Conservation (phyloP, 108 stramenopile species). For the Skeletonema costatum region DNA sequence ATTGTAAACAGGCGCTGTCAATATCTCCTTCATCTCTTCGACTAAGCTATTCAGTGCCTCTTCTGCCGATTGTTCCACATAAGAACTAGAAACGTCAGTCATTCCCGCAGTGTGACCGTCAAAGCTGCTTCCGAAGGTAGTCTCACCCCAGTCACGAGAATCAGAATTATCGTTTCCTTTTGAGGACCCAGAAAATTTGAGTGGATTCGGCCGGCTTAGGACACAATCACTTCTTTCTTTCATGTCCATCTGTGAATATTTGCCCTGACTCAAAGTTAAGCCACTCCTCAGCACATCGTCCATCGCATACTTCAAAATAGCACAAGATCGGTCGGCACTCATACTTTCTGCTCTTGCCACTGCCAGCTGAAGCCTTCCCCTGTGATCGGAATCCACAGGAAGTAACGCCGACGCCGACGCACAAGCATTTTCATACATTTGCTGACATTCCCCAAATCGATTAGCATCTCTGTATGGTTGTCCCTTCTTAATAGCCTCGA, state of each 20-base stretch:
- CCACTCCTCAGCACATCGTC: constrained; percentile 84
- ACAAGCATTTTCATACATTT: constrained; percentile 77
- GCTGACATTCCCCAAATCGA: constrained; percentile 60
- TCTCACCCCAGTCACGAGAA: constrained; percentile 9
- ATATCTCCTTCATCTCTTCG: constrained; percentile 89
- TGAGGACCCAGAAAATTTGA: background rate
- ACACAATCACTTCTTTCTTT: constrained; percentile 80
- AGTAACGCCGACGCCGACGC: constrained; percentile 70
- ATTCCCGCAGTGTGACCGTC: constrained; percentile 2
- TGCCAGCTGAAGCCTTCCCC: constrained; percentile 79
- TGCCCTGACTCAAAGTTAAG: constrained; percentile 46
- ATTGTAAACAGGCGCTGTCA: constrained; percentile 80
- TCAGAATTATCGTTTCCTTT: background rate
- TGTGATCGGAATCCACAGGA: constrained; percentile 90
- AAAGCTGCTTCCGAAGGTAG: constrained; percentile 23
- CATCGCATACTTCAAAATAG: constrained; percentile 87
- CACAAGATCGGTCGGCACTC: constrained; percentile 78
- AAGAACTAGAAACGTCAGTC: constrained; percentile 16
- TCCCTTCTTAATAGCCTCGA: constrained; percentile 69
- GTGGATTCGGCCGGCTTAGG: constrained; percentile 52
- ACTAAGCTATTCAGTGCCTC: constrained; percentile 74
- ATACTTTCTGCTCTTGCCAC: constrained; percentile 77
- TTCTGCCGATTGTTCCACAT: constrained; percentile 70
- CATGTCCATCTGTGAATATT: constrained; percentile 46
- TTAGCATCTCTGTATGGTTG: constrained; percentile 46